Conservation (phyloP, 257 asterid genomes). For the Solanum paucissectum region DNA sequence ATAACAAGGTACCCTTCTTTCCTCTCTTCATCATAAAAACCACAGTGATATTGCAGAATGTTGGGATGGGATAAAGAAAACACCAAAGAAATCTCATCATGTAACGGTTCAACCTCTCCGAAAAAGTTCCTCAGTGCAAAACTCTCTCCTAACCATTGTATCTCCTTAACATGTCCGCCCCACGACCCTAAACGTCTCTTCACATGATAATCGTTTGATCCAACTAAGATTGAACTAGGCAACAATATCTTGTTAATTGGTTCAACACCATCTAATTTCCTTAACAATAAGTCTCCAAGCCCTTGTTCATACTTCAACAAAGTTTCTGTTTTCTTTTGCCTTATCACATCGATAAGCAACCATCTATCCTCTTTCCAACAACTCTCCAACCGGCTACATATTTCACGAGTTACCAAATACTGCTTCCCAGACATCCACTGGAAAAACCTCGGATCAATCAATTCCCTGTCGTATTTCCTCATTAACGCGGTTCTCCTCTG, state of each 20-base stretch:
- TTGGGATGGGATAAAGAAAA: slow-evolving; percentile 71
- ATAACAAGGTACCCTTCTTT: slow-evolving; percentile 74
- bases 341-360: slow-evolving; percentile 10
- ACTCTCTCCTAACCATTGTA: slow-evolving; percentile 81
- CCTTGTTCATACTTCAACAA: slow-evolving; percentile 31
- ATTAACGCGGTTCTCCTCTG: slow-evolving; percentile 28
- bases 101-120: slow-evolving; percentile 51
- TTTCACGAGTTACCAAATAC: slow-evolving; percentile 17
- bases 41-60: slow-evolving; percentile 51
- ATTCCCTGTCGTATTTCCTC: slow-evolving; percentile 49
- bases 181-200: slow-evolving; percentile 55
- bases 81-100: slow-evolving; percentile 34
- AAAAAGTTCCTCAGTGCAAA: slow-evolving; percentile 61
- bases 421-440: slow-evolving; percentile 22
- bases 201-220: slow-evolving; percentile 46
- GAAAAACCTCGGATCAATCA: slow-evolving; percentile 17
- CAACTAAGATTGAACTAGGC: slow-evolving; percentile 38
- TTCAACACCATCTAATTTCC: slow-evolving; percentile 31
- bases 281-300: slow-evolving; percentile 35
- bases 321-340: background rate
- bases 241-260: slow-evolving; percentile 12
- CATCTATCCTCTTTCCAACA: slow-evolving; percentile 20
- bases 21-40: slow-evolving; percentile 72
- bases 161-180: slow-evolving; percentile 60
- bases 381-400: slow-evolving; percentile 6